Evolutionary conservation across 306 rosid species (phyloP).

Genomic region (Biancaea sappan): DNA sequence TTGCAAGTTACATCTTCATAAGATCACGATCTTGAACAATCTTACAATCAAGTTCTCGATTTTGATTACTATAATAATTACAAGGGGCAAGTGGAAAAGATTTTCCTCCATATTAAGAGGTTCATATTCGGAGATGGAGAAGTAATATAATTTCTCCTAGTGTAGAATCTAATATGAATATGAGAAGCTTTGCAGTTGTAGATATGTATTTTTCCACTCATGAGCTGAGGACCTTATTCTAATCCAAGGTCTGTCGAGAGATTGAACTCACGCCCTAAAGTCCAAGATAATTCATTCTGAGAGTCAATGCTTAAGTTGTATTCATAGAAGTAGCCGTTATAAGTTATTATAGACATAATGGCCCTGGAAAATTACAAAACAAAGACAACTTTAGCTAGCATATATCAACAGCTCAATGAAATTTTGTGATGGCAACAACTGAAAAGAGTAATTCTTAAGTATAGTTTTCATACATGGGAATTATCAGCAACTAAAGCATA

Average conservation of each 20-base stretch:
- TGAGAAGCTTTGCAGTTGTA: conserved; percentile 11
- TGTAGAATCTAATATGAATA: conserved; percentile 3
- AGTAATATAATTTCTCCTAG: not conserved
- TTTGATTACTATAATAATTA: no score
- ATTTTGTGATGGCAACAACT: not conserved
- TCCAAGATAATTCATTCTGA: conserved; percentile 66
- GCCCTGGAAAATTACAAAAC: conserved; percentile 57
- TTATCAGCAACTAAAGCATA: not conserved
- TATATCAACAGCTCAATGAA: conserved; percentile 1
- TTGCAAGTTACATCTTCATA: no score
- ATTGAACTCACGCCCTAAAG: conserved; percentile 70
- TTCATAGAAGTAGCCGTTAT: conserved; percentile 76
- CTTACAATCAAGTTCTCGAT: no score
- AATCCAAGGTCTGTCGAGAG: conserved; percentile 52
- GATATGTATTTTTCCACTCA: conserved; percentile 29
- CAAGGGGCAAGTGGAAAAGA: no score
- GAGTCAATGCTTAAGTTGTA: conserved; percentile 63
- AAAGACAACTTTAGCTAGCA: conserved; percentile 27
- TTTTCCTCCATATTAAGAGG: conserved; percentile 20
- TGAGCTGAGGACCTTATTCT: conserved; percentile 40
- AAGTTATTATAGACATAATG: conserved; percentile 65
- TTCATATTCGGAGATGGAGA: conserved; percentile 16
- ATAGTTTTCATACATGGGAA: not conserved
- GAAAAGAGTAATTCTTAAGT: not conserved
- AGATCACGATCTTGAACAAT: not conserved